Evolutionary conservation across 1,284 basidiomycete genomes (phyloP).

Genomic region (Ceratobasidium sp.): DNA sequence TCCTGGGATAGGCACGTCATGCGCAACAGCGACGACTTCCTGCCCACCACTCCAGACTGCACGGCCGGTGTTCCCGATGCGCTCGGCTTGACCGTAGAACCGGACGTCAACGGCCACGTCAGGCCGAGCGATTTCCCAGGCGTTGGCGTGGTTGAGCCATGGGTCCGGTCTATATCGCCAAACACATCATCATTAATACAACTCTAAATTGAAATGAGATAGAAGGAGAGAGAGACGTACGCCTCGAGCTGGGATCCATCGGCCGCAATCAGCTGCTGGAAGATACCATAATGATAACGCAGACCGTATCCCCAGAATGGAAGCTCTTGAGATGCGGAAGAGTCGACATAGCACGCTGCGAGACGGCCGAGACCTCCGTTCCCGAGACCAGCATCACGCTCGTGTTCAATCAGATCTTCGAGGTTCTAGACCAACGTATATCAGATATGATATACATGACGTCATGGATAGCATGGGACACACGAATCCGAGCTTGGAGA

Average conservation of each 20-base stretch:
- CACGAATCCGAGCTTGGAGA: constrained; percentile 80
- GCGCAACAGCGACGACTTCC: constrained; percentile 89
- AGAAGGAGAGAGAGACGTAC: constrained; percentile 21
- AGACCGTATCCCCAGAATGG: constrained; percentile 45
- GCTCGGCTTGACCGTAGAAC: constrained; percentile 85
- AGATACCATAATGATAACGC: constrained; percentile 89
- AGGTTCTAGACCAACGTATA: constrained; percentile 59
- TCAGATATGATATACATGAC: constrained; percentile 1
- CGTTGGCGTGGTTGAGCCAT: constrained; percentile 88
- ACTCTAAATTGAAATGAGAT: neutral
- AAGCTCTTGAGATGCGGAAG: constrained; percentile 78
- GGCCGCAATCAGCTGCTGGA: constrained; percentile 89
- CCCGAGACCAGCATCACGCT: constrained; percentile 89
- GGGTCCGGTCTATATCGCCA: constrained; percentile 70
- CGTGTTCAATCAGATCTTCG: constrained; percentile 85
- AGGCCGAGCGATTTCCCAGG: constrained; percentile 86
- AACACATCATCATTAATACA: constrained; percentile 1
- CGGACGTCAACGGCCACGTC: constrained; percentile 85
- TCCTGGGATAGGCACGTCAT: constrained; percentile 91
- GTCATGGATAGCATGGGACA: constrained; percentile 2
- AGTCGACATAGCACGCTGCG: constrained; percentile 93
- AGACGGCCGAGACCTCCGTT: constrained; percentile 88
- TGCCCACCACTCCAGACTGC: constrained; percentile 86
- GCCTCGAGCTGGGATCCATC: constrained; percentile 89
- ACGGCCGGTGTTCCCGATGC: constrained; percentile 67